Percentiles rank a stretch among this genome's conserved stretches.
phyloP scores from a whole-genome alignment of 768 basidiomycete species.

The Gloeostereum incarnatum region DNA sequence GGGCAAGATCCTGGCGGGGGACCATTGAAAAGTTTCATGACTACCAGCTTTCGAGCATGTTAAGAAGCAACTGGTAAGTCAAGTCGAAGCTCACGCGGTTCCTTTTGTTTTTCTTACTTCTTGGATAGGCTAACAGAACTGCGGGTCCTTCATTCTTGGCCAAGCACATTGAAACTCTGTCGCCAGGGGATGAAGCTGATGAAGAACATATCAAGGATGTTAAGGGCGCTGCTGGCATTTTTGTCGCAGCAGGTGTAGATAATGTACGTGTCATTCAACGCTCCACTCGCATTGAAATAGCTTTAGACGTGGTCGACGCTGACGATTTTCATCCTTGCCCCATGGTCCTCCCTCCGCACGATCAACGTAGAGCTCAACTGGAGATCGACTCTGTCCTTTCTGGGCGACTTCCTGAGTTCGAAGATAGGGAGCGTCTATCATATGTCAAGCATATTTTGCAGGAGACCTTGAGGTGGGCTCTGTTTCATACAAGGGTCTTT shows the following conservation, averaged over 20 bases:
- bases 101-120: no score
- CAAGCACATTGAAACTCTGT: no score
- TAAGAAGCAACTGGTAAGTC: constrained; percentile 18
- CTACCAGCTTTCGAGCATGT: constrained; percentile 19
- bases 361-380: constrained; percentile 24
- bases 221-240: constrained; percentile 10
- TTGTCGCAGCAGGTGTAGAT: constrained; percentile 23
- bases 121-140: constrained; percentile 11
- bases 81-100: constrained; percentile 12
- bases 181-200: no score
- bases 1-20: constrained; percentile 12
- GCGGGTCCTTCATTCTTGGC: constrained; percentile 16
- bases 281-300: neutral
- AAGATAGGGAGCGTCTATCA: constrained; percentile 19
- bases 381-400: constrained; percentile 29
- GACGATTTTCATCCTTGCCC: constrained; percentile 25
- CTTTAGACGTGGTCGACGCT: constrained; percentile 21
- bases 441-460: constrained; percentile 25
- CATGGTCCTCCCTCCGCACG: constrained; percentile 26
- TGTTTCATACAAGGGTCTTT: no score
- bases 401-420: constrained; percentile 24
- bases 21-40: constrained; percentile 15
- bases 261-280: constrained; percentile 19
- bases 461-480: constrained; percentile 16
- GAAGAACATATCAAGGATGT: constrained; percentile 13